Evolutionary conservation across 805 yeast species (phyloP).

Genomic region (Maudiozyma bulderi): DNA sequence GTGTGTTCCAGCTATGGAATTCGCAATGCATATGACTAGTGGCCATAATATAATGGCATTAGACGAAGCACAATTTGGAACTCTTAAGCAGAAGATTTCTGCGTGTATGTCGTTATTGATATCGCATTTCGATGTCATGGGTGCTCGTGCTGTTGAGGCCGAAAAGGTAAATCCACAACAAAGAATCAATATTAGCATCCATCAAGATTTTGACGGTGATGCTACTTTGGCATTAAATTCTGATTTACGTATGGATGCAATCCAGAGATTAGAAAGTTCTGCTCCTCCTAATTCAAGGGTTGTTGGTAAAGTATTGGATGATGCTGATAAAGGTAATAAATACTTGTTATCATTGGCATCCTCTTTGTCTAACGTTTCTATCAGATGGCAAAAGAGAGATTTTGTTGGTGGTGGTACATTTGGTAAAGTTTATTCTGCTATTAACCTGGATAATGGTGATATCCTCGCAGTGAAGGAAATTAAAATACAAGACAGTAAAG

Average conservation of each 20-base stretch:
- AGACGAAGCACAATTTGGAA: conserved; percentile 63
- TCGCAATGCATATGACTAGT: conserved; percentile 87
- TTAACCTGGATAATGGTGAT: conserved; percentile 89
- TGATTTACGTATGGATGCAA: conserved; percentile 57
- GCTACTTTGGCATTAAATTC: conserved; percentile 48
- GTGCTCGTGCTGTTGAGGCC: conserved; percentile 72
- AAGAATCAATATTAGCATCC: conserved; percentile 27
- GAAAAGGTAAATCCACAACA: conserved; percentile 33
- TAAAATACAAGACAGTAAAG: conserved; percentile 76
- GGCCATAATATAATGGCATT: conserved; percentile 82
- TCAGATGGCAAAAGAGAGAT: conserved; percentile 94
- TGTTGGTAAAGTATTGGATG: conserved; percentile 86
- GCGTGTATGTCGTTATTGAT: conserved; percentile 89
- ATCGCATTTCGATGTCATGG: conserved; percentile 97
- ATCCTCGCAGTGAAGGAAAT: conserved; percentile 96
- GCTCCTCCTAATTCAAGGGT: conserved; percentile 34
- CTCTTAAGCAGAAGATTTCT: conserved; percentile 73
- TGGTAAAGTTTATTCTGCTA: conserved; percentile 88
- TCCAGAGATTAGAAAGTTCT: conserved; percentile 52
- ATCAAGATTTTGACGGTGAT: conserved; percentile 44
- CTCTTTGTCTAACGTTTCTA: conserved; percentile 77
- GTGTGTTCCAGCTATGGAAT: conserved; percentile 93
- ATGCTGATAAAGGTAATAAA: conserved; percentile 77
- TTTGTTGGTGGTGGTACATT: conserved; percentile 93
- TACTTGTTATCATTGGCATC: conserved; percentile 80